Percentiles rank a stretch among this genome's conserved stretches.
Evolutionary conservation across 208 protist species (phyloP).

Genomic region (Trypanosoma platydactyli): DNA sequence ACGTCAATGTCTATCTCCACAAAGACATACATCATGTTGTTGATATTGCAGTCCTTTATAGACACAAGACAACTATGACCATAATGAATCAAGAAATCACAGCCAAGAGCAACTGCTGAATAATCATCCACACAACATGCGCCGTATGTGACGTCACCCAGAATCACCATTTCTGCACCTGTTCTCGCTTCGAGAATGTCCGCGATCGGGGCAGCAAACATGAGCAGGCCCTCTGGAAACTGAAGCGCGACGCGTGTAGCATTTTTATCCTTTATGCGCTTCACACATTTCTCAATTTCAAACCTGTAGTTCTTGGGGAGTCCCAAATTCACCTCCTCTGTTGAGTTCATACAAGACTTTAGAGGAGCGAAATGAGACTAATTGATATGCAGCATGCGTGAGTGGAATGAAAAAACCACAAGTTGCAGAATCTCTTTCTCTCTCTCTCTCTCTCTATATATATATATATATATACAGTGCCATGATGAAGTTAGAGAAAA

Average conservation of each 20-base stretch:
- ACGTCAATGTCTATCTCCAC: conserved; percentile 99
- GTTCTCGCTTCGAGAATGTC: conserved; percentile 95
- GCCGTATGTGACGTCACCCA: conserved; percentile 99
- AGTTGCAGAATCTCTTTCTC: too few species aligned
- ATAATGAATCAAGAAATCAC: conserved; percentile 99
- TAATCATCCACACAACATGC: conserved; percentile 99
- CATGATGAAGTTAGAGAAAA: background rate
- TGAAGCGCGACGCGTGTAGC: conserved; percentile 96
- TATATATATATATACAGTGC: conserved; percentile 10
- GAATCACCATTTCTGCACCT: conserved; percentile 93
- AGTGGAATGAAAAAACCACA: background rate
- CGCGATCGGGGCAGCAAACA: conserved; percentile 96
- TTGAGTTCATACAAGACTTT: conserved; percentile 1
- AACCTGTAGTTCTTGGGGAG: conserved; percentile 98
- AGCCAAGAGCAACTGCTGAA: conserved; percentile 93
- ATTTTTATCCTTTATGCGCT: conserved; percentile 87
- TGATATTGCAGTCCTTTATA: conserved; percentile 88
- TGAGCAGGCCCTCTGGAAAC: conserved; percentile 98
- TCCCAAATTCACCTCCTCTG: conserved; percentile 33
- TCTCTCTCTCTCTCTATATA: too few species aligned
- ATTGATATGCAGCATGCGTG: background rate
- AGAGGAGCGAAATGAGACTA: background rate
- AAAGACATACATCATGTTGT: conserved; percentile 99
- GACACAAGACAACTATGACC: conserved; percentile 97
- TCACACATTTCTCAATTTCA: conserved; percentile 98